Conservation (phyloP, 2,329 filamentous ascomycete genomes). For the Xylaria sp. region DNA sequence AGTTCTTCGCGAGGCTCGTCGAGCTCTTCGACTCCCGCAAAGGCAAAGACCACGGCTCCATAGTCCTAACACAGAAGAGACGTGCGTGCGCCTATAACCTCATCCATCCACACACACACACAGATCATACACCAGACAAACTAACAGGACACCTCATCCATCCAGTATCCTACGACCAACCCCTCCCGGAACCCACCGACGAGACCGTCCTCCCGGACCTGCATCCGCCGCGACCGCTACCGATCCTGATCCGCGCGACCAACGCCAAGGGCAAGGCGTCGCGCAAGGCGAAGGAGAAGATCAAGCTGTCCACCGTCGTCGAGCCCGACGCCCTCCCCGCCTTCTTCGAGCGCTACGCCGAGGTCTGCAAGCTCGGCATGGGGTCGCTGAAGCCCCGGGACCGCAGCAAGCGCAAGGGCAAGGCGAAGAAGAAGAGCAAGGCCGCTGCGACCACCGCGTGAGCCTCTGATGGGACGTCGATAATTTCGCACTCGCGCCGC, state of each 20-base stretch:
- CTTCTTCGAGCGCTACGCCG: conserved; percentile 87
- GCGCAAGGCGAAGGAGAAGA: conserved; percentile 54
- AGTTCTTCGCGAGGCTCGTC: conserved; percentile 76
- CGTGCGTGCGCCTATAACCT: conserved; percentile 52
- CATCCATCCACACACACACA: background rate
- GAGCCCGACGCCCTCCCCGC: conserved; percentile 74
- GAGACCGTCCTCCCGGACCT: conserved; percentile 66
- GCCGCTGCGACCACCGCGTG: conserved; percentile 35
- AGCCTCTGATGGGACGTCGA: background rate
- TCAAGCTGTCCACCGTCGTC: conserved; percentile 85
- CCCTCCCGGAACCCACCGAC: conserved; percentile 49
- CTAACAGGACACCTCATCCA: background rate
- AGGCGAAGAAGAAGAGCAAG: conserved; percentile 75
- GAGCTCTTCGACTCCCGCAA: conserved; percentile 72
- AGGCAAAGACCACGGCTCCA: conserved; percentile 72
- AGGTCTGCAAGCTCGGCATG: conserved; percentile 91
- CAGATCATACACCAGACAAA: background rate
- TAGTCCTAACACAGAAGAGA: conserved; percentile 79
- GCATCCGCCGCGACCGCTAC: conserved; percentile 62
- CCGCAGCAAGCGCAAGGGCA: conserved; percentile 82
- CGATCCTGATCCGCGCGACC: conserved; percentile 81
- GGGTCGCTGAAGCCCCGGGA: conserved; percentile 89
- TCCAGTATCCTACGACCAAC: conserved; percentile 52
- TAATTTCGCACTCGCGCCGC: background rate
- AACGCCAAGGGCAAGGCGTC: conserved; percentile 73